Evolutionary conservation across 257 asterid genomes (phyloP), one percentile per base, ranked within the genome.

Genomic region (Solanum medicagineum): DNA sequence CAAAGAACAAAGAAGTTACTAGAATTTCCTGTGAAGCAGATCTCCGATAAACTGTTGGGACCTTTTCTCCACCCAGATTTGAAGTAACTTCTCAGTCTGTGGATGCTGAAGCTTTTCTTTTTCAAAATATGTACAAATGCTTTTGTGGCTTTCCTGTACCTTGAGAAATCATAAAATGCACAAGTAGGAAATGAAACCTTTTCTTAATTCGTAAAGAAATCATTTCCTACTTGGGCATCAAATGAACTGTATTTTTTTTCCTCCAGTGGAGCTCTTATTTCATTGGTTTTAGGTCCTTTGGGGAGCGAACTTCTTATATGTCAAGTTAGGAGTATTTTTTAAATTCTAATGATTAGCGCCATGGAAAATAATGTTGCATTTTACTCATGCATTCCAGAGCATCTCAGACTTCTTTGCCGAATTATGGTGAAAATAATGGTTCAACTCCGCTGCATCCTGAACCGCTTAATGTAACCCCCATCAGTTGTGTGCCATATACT

Each of bases 391-490:
- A 87, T 55, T 84, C 54, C 91, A 89, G 90, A 63, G 85, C 77
- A 79, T 83, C 90, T 81, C 70, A 87, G 79, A 56, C 88, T 19
- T 83, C 85, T 57, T 85, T 86, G 85, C 81, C 81, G 54, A 81
- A 81, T 62, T 32, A 51, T 84, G 84, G 70, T 15, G 89, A 59
- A 83, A 86, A 55, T 24, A 89, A 91, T 84, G 91, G 91, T 79
- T 62, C 84, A 14, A 53, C 29, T 20, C 85, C 86, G 1, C 62
- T 85, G 71, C 70, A 88, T 74, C 85, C 89, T 15, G 73, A 47
- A 75, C 85, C 84, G 49, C 80, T 89, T 71, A 86, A 85, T 56
- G 93, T 88, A 65, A 24, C 62, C 32, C 92, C 93, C 56, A 87
- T 91, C 40, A 87, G 79, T n/a, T 81, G 86, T 87, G 84, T 89